Conservation (phyloP, 129 eudicot genomes). For the Escallonia rubra region DNA sequence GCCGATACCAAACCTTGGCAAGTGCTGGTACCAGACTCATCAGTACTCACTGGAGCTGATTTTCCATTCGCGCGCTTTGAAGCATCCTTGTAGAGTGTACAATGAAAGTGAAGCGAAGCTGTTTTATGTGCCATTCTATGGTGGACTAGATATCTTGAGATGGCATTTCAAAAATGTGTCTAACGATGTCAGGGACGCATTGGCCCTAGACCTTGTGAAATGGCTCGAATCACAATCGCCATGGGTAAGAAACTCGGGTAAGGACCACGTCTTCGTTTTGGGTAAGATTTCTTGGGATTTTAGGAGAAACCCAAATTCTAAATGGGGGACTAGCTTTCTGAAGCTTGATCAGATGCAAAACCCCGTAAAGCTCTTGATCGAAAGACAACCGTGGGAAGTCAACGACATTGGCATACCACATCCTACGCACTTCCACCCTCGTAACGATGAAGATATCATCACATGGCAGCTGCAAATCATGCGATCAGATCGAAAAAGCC, state of each 20-base stretch:
- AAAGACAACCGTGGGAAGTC: constrained; percentile 81
- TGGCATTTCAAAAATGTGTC: constrained; percentile 85
- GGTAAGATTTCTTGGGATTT: constrained; percentile 91
- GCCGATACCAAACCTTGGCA: constrained; percentile 57
- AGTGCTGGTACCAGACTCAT: constrained; percentile 74
- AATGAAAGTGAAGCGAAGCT: constrained; percentile 57
- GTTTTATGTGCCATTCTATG: constrained; percentile 81
- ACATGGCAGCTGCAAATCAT: constrained; percentile 64
- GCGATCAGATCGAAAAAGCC: constrained; percentile 35
- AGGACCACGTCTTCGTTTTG: constrained; percentile 75
- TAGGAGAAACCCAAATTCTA: constrained; percentile 34
- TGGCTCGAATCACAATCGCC: constrained; percentile 64
- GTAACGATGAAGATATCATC: constrained; percentile 54
- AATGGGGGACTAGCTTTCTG: constrained; percentile 72
- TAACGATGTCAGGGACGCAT: constrained; percentile 49
- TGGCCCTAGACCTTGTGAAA: constrained; percentile 47
- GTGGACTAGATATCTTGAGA: constrained; percentile 72
- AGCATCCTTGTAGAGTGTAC: constrained; percentile 79
- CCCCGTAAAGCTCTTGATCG: constrained; percentile 74
- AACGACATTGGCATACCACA: constrained; percentile 87
- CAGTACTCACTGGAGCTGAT: constrained; percentile 75
- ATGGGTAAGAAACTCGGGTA: constrained; percentile 56
- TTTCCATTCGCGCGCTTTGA: constrained; percentile 59
- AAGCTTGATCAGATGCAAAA: constrained; percentile 65
- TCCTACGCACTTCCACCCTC: constrained; percentile 85